Base-by-base conservation (phyloP, 257 asterid genomes). In the Nicotiana otophora region DNA sequence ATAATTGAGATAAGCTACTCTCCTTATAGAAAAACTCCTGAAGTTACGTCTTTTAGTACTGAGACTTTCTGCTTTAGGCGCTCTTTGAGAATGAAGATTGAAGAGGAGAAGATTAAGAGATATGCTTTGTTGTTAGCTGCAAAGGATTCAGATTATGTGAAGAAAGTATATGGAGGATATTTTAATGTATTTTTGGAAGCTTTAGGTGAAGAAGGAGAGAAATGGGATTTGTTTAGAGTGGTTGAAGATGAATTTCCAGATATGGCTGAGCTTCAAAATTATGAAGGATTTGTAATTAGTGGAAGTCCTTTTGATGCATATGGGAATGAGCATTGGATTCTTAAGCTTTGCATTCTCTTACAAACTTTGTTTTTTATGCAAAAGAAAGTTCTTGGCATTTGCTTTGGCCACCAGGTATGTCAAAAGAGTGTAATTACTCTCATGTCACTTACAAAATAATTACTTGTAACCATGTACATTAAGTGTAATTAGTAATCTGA, bases 391-490 rank as follows among this genome's bases (percentile, higher is more conserved):
- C 93, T 93, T 66, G 97, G 97, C 64, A 85, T 93, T 83, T 93
- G 97, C 87, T 93, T 93, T 68, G 97, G 96, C 30, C 94, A 89
- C 70, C 97, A 93, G 89, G 96, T 91, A 82, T 65, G 84, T 39
- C 0, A 20, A 66, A 5, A 15, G 0, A n/a, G 3, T 66, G n/a
- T 31, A 7, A 48, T 3, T 9, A 10, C 16, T 72, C 12, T 72
- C 23, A 26, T 11, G 0, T 1, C 14, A 0, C 23, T 10, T 17
- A 11, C 15, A 55, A 7, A 12, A 36, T 36, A 36, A 69, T 2
- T 69, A 4, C 2, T 5, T 36, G 10, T 34, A 8, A 39, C 1
- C 20, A 15, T 15, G 5, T 31, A 26, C 33, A 10, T 7, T 19
- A 16, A 2, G 14, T 7, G 74, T 0, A 1, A 19, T 3, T 20